Percentiles rank a stretch among this genome's conserved stretches.
Conservation (phyloP, 176 grass and related monocot genomes). For the Poa pratensis region DNA sequence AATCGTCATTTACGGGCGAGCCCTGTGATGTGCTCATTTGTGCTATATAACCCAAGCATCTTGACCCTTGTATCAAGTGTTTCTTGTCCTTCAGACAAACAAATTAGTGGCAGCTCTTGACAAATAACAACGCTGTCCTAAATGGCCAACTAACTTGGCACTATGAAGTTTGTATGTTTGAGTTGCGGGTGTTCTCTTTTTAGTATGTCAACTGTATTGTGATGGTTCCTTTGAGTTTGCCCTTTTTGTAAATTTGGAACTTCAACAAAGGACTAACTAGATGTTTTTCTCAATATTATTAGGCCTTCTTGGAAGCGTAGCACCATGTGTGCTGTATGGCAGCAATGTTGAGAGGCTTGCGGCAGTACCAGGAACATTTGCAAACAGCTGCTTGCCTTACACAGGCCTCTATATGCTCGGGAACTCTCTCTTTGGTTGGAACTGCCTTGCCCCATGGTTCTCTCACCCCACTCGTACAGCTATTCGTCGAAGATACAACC, state of each 20-base stretch:
- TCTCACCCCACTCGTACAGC: slow-evolving; percentile 71
- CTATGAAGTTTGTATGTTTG: slow-evolving; percentile 25
- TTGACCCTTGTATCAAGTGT: background rate
- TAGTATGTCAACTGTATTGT: background rate
- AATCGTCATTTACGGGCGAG: background rate
- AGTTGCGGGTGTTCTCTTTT: background rate
- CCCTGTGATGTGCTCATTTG: background rate
- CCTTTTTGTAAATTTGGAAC: background rate
- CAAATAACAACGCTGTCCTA: slow-evolving; percentile 11
- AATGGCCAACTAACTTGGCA: background rate
- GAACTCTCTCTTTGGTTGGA: slow-evolving; percentile 89
- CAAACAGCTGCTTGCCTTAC: slow-evolving; percentile 84
- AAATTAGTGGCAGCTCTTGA: background rate
- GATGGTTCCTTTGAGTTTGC: background rate
- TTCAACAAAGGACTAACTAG: slow-evolving; percentile 11
- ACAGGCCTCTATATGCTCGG: slow-evolving; percentile 82
- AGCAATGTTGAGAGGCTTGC: slow-evolving; percentile 84
- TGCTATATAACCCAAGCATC: background rate
- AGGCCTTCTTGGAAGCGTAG: slow-evolving; percentile 87
- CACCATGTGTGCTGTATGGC: slow-evolving; percentile 84
- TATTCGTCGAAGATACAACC: slow-evolving; percentile 80
- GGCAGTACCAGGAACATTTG: slow-evolving; percentile 64
- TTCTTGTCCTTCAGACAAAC: background rate
- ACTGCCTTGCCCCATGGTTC: slow-evolving; percentile 83
- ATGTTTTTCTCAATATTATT: slow-evolving; percentile 36